Evolutionary conservation across 2,329 filamentous ascomycete species (phyloP), one percentile per base, ranked within the genome.

Genomic region (Epichloe glyceriae): DNA sequence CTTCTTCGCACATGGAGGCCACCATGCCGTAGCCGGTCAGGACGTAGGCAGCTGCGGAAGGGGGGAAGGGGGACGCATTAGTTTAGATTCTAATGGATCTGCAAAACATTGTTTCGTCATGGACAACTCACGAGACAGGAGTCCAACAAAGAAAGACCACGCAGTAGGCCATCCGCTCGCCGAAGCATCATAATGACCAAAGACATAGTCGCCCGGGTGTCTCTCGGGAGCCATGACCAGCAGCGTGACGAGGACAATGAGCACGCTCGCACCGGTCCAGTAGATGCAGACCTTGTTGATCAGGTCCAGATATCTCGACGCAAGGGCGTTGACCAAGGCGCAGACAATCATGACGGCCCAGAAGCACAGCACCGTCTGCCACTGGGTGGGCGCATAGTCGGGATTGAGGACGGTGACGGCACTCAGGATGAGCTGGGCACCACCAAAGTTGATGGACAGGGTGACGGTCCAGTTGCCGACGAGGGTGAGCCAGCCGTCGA

Each of bases 311-410:
- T 82, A 63, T 2, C 61, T 56, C n/a, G 67, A 67, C 30, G 76
- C 73, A 56, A 87, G 84, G 6, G 80, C 79, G 56, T 88, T 88
- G 64, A 88, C 71, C 50, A 79, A 53, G 54, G 86, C 82, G 42
- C 81, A 82, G 17, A 78, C 67, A 34, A 82, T 54, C 53, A 80
- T 84, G 59, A 82, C 82, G 17, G 70, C 82, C 58, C 85, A 78
- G 64, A 88, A 88, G 56, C 87, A 83, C 44, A 88, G 68, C 61
- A 88, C 87, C 51, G 86, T 82, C 63, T 88, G 84, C 82, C 83
- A 88, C 20, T 75, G 60, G 56, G 83, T 68, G 3, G 78, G 59
- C 40, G 73, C 70, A 60, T 82, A 88, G 54, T 67, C 70, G 4
- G 79, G 71, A 57, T 85, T 69, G 63, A 83, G 78, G 51, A 88